phyloP scores from a whole-genome alignment of 225 moss, liverwort and hornwort species.

The Pseudoscleropodium purum region DNA sequence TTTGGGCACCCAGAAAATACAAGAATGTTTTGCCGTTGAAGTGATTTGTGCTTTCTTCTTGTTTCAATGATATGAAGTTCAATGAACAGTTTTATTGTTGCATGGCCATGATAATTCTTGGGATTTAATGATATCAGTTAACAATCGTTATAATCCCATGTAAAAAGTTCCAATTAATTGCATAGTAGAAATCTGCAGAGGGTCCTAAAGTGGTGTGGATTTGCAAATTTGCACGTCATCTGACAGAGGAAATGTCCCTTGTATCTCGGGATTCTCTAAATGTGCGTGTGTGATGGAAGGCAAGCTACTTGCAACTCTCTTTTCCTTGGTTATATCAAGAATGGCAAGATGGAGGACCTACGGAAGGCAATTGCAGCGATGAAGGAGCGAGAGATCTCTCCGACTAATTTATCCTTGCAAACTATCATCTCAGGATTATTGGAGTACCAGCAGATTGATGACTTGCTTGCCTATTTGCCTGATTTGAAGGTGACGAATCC shows the following conservation, averaged over 20 bases:
- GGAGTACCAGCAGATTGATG: constrained; percentile 10
- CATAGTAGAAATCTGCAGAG: not conserved
- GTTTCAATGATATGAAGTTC: not conserved
- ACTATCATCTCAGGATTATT: constrained; percentile 29
- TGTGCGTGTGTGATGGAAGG: constrained; percentile 1
- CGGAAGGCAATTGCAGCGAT: constrained; percentile 20
- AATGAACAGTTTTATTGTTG: too few species aligned
- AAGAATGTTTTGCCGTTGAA: not conserved
- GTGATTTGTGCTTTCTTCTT: not conserved
- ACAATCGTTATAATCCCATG: not conserved
- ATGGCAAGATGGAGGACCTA: constrained; percentile 44
- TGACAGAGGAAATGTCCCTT: not conserved
- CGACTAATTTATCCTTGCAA: constrained; percentile 37
- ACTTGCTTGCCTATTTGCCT: constrained; percentile 9
- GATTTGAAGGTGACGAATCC: constrained; percentile 24
- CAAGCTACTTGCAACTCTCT: constrained; percentile 53
- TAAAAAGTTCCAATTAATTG: not conserved
- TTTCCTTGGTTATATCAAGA: constrained; percentile 45
- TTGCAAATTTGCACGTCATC: not conserved
- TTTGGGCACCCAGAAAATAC: not conserved
- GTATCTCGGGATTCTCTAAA: not conserved
- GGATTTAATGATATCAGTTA: not conserved
- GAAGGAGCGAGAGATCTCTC: constrained; percentile 27
- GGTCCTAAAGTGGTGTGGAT: not conserved
- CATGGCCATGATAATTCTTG: not conserved